Conservation (phyloP, 305 asterid genomes). For the Fraxinus latifolia region DNA sequence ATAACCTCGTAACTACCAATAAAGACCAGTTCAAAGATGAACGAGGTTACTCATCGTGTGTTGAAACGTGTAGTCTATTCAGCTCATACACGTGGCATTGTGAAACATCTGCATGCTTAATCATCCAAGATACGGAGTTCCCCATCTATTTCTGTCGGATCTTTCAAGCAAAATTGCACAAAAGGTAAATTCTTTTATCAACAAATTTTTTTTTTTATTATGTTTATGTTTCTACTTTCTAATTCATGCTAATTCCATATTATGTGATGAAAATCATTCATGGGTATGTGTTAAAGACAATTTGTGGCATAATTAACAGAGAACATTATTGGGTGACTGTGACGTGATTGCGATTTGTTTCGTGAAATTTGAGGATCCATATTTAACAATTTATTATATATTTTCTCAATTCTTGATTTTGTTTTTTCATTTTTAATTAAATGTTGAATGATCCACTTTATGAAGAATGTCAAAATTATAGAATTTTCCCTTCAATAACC, state of each 20-base stretch:
- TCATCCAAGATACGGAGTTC: not conserved
- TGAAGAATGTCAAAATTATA: not conserved
- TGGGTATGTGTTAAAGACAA: not conserved
- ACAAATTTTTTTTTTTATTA: not conserved
- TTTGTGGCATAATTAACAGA: not conserved
- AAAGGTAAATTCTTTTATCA: constrained; percentile 21
- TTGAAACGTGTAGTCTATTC: not conserved
- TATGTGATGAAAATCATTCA: not conserved
- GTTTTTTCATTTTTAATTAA: not conserved
- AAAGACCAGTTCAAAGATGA: not conserved
- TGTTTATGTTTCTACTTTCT: not conserved
- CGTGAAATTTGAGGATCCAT: not conserved
- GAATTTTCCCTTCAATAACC: not conserved
- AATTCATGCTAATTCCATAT: not conserved
- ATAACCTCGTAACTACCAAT: not conserved
- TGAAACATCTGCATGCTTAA: not conserved
- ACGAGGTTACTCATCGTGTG: not conserved
- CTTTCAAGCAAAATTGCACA: not conserved
- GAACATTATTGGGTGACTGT: not conserved
- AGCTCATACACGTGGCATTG: not conserved
- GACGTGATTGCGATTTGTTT: not conserved
- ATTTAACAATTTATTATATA: not conserved
- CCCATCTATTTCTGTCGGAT: not conserved
- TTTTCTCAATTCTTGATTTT: not conserved
- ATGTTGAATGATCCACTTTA: not conserved